Evolutionary conservation across 2,329 filamentous ascomycete species (phyloP).

Genomic region (Fusarium xylarioides): DNA sequence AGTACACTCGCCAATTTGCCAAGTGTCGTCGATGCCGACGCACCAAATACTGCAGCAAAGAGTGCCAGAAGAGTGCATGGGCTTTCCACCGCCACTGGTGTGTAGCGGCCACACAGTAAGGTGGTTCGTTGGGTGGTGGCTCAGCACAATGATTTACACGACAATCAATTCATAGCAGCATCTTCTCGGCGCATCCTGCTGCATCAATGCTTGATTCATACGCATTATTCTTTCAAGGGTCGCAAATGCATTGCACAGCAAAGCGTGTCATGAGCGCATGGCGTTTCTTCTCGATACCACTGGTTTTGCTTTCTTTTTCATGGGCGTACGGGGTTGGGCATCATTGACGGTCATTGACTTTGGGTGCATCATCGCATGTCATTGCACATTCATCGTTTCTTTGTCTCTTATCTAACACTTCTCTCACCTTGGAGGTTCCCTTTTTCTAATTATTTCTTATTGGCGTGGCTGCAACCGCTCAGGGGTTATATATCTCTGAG

Average conservation of each 20-base stretch:
- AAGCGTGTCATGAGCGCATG: constrained; percentile 53
- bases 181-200: constrained; percentile 39
- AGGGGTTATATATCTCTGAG: background rate
- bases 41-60: constrained; percentile 99
- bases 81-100: constrained; percentile 99
- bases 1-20: constrained; percentile 94
- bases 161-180: constrained; percentile 36
- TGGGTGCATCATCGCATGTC: constrained; percentile 36
- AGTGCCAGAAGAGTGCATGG: constrained; percentile 99
- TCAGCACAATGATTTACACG: constrained; percentile 23
- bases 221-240: constrained; percentile 43
- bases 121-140: background rate
- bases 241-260: constrained; percentile 54
- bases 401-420: constrained; percentile 24
- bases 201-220: constrained; percentile 45
- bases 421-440: constrained; percentile 26
- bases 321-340: constrained; percentile 42
- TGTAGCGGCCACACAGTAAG: constrained; percentile 72
- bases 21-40: constrained; percentile 96
- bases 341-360: constrained; percentile 40
- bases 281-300: constrained; percentile 58
- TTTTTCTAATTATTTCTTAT: constrained; percentile 39
- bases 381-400: constrained; percentile 31
- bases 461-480: constrained; percentile 12
- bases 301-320: constrained; percentile 45